phyloP scores from a whole-genome alignment of 768 basidiomycete genomes.

The Phanerochaete carnosa region DNA sequence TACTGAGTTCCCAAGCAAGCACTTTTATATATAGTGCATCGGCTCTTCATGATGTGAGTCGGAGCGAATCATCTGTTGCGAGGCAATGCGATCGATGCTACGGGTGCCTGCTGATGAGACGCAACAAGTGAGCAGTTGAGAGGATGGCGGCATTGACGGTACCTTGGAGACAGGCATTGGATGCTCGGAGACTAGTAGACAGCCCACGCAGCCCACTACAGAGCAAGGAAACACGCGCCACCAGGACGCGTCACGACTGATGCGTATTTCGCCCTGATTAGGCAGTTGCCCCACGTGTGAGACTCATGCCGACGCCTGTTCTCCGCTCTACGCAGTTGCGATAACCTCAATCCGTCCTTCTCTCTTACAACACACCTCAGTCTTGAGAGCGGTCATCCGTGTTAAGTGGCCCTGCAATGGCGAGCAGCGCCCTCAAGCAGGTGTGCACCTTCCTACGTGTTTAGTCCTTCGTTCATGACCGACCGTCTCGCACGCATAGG shows the following conservation, averaged over 20 bases:
- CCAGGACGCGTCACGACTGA: not conserved
- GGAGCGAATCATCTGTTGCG: not conserved
- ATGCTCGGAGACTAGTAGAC: too few relatives aligned
- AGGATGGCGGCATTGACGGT: too few relatives aligned
- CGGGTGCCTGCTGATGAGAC: not conserved
- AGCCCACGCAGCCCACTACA: too few relatives aligned
- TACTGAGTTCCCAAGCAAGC: not conserved
- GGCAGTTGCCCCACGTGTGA: conserved; percentile 1
- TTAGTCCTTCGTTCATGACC: not conserved
- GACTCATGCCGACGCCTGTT: not conserved
- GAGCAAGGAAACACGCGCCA: not conserved
- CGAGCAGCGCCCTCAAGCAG: conserved; percentile 43
- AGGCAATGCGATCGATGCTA: conserved; percentile 6
- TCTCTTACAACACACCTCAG: not conserved
- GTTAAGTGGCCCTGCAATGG: conserved; percentile 28
- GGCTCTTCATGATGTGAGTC: too few relatives aligned
- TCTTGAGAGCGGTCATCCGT: not conserved
- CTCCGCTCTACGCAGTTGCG: not conserved
- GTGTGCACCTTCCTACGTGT: conserved; percentile 22
- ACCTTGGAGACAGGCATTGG: too few relatives aligned
- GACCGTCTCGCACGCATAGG: conserved; percentile 13
- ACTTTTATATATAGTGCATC: not conserved
- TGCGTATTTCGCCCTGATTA: not conserved
- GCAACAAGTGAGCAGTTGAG: not conserved
- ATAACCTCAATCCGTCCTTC: not conserved